phyloP scores from a whole-genome alignment of 1,139 yeast genomes.

The Saccharomyces hybrid region DNA sequence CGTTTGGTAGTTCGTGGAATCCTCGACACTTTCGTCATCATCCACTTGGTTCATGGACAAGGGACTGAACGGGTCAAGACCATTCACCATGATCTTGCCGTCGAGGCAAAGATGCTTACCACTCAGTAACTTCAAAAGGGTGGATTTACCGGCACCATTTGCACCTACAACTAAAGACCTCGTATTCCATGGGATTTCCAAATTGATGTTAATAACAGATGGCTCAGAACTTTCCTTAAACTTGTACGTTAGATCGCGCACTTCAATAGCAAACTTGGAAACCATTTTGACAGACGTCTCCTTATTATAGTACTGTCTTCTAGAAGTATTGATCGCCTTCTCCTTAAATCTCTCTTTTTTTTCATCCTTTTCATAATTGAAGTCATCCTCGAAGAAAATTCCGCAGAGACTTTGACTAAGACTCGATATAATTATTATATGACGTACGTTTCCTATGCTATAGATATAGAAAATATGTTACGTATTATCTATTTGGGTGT shows the following conservation, averaged over 20 bases:
- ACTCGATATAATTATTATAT: too few relatives aligned
- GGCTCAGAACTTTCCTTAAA: constrained; percentile 56
- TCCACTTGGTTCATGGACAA: constrained; percentile 16
- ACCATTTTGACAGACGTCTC: neutral
- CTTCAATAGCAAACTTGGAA: constrained; percentile 47
- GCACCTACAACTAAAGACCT: constrained; percentile 82
- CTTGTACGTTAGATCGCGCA: constrained; percentile 57
- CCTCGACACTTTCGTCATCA: constrained; percentile 24
- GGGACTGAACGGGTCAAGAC: constrained; percentile 73
- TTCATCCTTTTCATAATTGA: neutral
- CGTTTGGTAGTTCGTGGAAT: constrained; percentile 37
- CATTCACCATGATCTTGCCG: constrained; percentile 61
- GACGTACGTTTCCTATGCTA: neutral
- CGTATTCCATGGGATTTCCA: constrained; percentile 60
- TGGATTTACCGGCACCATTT: constrained; percentile 96
- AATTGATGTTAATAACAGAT: constrained; percentile 57
- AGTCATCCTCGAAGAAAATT: neutral
- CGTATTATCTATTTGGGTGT: neutral
- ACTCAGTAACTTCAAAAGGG: constrained; percentile 72
- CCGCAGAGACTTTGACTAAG: neutral
- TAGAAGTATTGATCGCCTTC: neutral
- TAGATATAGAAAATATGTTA: neutral
- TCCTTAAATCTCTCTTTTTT: neutral
- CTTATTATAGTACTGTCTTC: neutral
- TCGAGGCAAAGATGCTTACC: constrained; percentile 80